Percentiles rank a stretch among this genome's conserved stretches.
Evolutionary conservation across 768 basidiomycete genomes (phyloP).

Genomic region (Lenzites betulinus): DNA sequence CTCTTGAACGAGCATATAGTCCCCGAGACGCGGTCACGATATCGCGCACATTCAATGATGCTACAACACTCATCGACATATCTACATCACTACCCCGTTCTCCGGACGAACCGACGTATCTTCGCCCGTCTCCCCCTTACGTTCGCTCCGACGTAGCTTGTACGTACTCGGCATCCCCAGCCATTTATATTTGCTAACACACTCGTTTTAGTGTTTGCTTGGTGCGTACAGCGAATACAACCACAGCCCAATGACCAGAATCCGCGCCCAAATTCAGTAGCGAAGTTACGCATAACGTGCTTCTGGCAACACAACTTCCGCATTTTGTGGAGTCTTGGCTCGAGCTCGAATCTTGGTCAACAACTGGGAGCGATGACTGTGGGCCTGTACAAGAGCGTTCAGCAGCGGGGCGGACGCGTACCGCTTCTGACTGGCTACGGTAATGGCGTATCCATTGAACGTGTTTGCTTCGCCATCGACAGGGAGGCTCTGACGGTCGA

Average conservation of each 20-base stretch:
- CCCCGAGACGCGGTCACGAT: slow-evolving; percentile 95
- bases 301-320: slow-evolving; percentile 96
- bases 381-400: slow-evolving; percentile 79
- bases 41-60: slow-evolving; percentile 79
- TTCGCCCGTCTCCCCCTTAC: slow-evolving; percentile 89
- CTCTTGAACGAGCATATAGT: slow-evolving; percentile 41
- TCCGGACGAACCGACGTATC: slow-evolving; percentile 85
- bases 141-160: slow-evolving; percentile 85
- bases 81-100: slow-evolving; percentile 94
- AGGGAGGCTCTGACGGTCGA: slow-evolving; percentile 82
- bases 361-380: slow-evolving; percentile 86
- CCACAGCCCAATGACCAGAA: slow-evolving; percentile 26
- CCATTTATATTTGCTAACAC: not conserved
- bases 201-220: slow-evolving; percentile 69
- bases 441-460: slow-evolving; percentile 78
- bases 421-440: slow-evolving; percentile 80
- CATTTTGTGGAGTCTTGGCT: slow-evolving; percentile 79
- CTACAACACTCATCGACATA: slow-evolving; percentile 83
- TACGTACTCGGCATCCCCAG: slow-evolving; percentile 36
- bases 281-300: slow-evolving; percentile 77
- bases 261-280: not conserved
- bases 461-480: slow-evolving; percentile 76
- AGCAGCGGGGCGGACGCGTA: slow-evolving; percentile 71
- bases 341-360: slow-evolving; percentile 63
- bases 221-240: slow-evolving; percentile 82